Evolutionary conservation across 192 early-diverging fungal species (phyloP).

Genomic region (Kappamyces sp.): DNA sequence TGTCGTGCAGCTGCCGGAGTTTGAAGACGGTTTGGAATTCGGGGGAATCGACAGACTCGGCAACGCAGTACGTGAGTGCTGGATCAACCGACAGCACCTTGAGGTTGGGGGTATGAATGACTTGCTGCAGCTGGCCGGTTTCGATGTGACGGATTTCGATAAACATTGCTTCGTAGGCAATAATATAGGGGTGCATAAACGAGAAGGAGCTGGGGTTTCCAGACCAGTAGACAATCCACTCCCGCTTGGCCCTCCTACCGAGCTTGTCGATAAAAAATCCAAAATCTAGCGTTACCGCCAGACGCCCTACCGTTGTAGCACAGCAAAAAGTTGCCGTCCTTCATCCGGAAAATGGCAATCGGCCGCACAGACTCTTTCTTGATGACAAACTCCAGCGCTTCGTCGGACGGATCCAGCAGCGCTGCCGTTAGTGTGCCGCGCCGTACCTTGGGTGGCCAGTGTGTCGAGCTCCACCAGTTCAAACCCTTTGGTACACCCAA

Average conservation of each 20-base stretch:
- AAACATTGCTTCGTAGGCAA: constrained; percentile 85
- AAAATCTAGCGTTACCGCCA: constrained; percentile 57
- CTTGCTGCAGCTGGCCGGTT: constrained; percentile 61
- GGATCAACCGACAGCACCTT: constrained; percentile 47
- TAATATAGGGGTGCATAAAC: constrained; percentile 72
- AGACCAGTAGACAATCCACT: constrained; percentile 84
- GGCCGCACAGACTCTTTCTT: constrained; percentile 73
- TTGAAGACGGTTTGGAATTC: no score
- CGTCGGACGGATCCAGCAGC: constrained; percentile 79
- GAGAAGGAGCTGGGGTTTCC: constrained; percentile 83
- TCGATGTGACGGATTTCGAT: constrained; percentile 84
- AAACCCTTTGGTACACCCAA: constrained; percentile 88
- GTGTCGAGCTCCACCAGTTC: constrained; percentile 86
- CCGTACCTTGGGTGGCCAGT: constrained; percentile 67
- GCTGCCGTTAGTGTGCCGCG: constrained; percentile 26
- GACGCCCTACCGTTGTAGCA: constrained; percentile 82
- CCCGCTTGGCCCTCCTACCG: constrained; percentile 64
- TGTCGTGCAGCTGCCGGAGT: no score
- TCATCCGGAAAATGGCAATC: constrained; percentile 75
- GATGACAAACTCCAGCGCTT: constrained; percentile 69
- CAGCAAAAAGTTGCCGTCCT: constrained; percentile 72
- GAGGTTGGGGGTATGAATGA: constrained; percentile 61
- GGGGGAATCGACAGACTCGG: constrained; percentile 9
- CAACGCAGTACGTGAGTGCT: constrained; percentile 17
- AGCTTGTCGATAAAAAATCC: constrained; percentile 88